These are phyloP conservation scores for Fusarium sororula DNA, from an alignment of 2,329 filamentous ascomycete genomes.

Conservation along the genomic window DNA sequence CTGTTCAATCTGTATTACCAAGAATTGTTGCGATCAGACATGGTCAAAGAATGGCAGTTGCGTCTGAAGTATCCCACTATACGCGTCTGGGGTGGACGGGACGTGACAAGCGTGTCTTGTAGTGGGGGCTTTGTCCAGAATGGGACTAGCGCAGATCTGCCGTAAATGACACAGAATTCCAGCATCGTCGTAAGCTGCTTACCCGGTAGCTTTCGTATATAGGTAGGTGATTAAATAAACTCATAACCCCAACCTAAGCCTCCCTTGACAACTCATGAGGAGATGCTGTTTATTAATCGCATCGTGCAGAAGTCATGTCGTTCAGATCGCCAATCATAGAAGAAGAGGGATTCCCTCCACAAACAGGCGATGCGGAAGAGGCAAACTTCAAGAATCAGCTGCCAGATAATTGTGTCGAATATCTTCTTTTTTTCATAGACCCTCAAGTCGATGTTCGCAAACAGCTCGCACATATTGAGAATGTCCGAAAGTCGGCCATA, in stretches of 20 bases:
- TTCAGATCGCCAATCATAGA: constrained; percentile 6
- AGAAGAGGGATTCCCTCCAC: neutral
- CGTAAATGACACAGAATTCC: neutral
- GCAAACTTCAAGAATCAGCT: constrained; percentile 50
- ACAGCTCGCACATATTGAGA: constrained; percentile 72
- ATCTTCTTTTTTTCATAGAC: constrained; percentile 79
- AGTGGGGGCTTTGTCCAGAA: constrained; percentile 5
- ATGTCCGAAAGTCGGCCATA: constrained; percentile 74
- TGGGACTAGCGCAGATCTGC: constrained; percentile 12
- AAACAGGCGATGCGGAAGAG: neutral
- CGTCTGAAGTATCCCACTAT: constrained; percentile 23
- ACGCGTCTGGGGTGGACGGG: constrained; percentile 29
- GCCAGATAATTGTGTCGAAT: constrained; percentile 87
- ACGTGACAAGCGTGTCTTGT: constrained; percentile 14
- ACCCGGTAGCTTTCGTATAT: constrained; percentile 19
- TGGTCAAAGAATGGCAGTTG: neutral
- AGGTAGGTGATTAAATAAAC: neutral
- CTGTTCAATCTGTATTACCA: neutral
- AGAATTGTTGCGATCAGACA: neutral
- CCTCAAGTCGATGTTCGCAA: constrained; percentile 61
- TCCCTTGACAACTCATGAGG: neutral
- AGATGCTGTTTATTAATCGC: neutral
- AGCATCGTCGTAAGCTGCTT: neutral
- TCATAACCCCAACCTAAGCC: neutral
- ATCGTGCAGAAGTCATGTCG: constrained; percentile 8